Conservation (phyloP, 805 yeast genomes). For the Cyberlindnera euphorbiiphila region DNA sequence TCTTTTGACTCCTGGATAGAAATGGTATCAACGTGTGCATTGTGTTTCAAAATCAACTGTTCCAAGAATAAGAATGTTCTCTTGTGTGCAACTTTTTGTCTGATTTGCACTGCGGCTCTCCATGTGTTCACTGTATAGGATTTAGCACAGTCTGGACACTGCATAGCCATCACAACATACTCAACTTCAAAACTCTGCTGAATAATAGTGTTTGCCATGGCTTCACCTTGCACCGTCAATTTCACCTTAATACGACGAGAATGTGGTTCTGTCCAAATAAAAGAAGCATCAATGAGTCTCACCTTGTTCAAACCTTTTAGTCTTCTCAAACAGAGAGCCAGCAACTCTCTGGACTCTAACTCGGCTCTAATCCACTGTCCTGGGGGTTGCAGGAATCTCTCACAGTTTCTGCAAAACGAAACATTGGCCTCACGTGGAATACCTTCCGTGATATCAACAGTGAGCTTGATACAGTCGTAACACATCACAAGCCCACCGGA, state of each 20-base stretch:
- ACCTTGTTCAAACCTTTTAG: constrained; percentile 84
- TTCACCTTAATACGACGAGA: constrained; percentile 90
- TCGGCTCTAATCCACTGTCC: constrained; percentile 88
- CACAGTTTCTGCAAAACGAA: constrained; percentile 96
- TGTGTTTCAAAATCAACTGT: constrained; percentile 88
- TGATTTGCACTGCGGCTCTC: constrained; percentile 96
- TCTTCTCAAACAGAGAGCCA: constrained; percentile 86
- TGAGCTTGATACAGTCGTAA: constrained; percentile 91
- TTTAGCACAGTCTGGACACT: constrained; percentile 98
- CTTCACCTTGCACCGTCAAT: constrained; percentile 95
- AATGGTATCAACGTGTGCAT: constrained; percentile 90
- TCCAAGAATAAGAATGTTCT: constrained; percentile 94
- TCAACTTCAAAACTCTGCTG: constrained; percentile 96
- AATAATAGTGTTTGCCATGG: constrained; percentile 82
- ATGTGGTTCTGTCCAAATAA: constrained; percentile 99
- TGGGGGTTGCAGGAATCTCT: constrained; percentile 93
- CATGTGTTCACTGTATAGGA: constrained; percentile 95
- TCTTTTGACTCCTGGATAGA: constrained; percentile 90
- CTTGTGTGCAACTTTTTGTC: constrained; percentile 96
- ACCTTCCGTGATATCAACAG: constrained; percentile 91
- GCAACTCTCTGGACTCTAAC: constrained; percentile 85
- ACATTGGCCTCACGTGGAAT: constrained; percentile 91
- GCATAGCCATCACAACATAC: constrained; percentile 89
- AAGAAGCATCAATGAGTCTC: constrained; percentile 86
- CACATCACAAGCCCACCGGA: constrained; percentile 92